These are phyloP conservation scores for Marchantia polymorpha DNA, from an alignment of 225 moss, liverwort and hornwort genomes.

Conservation along the genomic window DNA sequence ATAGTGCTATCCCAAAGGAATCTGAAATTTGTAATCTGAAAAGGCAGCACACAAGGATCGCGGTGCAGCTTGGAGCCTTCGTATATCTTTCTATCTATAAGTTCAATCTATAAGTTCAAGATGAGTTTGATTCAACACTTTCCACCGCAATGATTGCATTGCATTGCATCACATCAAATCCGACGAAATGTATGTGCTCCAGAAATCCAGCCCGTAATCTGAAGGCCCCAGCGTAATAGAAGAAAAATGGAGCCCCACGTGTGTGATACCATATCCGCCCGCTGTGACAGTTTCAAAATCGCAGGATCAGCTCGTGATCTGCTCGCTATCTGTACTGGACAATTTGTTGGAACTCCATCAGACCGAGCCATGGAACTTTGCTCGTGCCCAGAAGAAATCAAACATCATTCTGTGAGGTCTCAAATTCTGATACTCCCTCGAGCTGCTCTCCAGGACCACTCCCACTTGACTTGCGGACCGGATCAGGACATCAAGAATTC, in stretches of 20 bases:
- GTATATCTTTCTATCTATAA: too few species aligned
- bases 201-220: background rate
- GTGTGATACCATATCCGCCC: background rate
- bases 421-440: slow-evolving; percentile 84
- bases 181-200: background rate
- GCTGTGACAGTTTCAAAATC: background rate
- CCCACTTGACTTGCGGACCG: background rate
- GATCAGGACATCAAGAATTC: too few species aligned
- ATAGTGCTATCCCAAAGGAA: too few species aligned
- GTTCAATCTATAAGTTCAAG: too few species aligned
- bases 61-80: background rate
- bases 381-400: slow-evolving; percentile 92
- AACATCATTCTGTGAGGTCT: slow-evolving; percentile 78
- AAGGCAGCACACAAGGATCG: background rate
- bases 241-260: too few species aligned
- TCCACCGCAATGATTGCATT: background rate
- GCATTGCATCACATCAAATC: too few species aligned
- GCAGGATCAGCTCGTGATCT: background rate
- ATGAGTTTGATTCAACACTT: too few species aligned
- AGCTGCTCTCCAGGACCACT: slow-evolving; percentile 68
- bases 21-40: too few species aligned
- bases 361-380: slow-evolving; percentile 71
- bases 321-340: background rate
- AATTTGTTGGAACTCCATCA: background rate
- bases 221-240: too few species aligned